Conservation (phyloP, 2,329 filamentous ascomycete genomes). For the Nemania sp. region DNA sequence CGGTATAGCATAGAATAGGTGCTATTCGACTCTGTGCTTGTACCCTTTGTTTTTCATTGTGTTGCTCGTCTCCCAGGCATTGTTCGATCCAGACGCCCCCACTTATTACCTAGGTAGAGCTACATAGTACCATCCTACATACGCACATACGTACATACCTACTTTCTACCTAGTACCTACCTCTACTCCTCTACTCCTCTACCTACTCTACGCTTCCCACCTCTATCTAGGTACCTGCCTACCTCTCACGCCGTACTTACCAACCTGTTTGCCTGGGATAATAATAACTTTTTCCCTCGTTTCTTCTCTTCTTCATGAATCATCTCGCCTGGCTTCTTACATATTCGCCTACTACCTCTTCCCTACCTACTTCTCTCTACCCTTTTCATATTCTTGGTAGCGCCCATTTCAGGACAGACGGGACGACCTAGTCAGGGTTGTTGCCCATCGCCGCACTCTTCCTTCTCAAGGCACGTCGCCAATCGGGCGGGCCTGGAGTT, state of each 20-base stretch:
- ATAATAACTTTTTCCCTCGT: conserved; percentile 11
- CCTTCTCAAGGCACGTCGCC: conserved; percentile 5
- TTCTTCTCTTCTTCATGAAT: conserved; percentile 9
- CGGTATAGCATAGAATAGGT: not conserved
- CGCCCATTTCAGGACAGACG: not conserved
- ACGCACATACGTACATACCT: not conserved
- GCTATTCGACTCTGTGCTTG: not conserved
- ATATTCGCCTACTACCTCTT: no score
- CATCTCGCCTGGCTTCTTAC: conserved; percentile 2
- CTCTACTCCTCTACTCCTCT: no score
- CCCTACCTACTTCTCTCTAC: not conserved
- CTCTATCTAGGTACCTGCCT: not conserved
- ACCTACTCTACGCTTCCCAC: not conserved
- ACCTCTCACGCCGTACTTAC: not conserved
- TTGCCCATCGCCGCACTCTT: not conserved
- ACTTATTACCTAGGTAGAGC: conserved; percentile 6
- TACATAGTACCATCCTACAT: no score
- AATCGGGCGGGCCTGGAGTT: not conserved
- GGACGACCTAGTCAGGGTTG: not conserved
- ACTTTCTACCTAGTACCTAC: not conserved
- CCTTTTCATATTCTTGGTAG: conserved; percentile 3
- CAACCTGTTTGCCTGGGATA: not conserved
- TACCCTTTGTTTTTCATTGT: conserved; percentile 5
- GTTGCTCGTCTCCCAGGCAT: conserved; percentile 3
- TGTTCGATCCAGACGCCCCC: conserved; percentile 13